Evolutionary conservation across 257 asterid genomes (phyloP).

Genomic region (Solanum appendiculatum): DNA sequence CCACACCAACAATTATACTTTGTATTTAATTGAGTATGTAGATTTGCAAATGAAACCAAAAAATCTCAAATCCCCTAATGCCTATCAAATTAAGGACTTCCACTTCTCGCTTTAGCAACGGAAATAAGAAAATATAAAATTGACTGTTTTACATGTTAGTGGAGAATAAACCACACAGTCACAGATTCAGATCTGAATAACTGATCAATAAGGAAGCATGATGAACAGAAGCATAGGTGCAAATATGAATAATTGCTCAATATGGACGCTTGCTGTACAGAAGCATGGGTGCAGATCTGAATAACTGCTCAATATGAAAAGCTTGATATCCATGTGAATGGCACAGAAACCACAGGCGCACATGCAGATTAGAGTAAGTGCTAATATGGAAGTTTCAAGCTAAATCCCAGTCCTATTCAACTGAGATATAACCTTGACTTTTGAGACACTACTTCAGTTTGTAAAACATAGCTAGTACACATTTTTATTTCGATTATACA

Average conservation of each 20-base stretch:
- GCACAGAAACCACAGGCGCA: neutral
- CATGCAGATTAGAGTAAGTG: neutral
- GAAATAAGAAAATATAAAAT: neutral
- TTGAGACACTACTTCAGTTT: neutral
- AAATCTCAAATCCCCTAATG: neutral
- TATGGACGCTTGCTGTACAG: neutral
- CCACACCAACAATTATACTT: neutral
- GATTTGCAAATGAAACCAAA: neutral
- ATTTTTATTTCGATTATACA: neutral
- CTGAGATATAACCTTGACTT: neutral
- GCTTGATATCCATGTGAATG: neutral
- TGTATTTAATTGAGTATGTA: neutral
- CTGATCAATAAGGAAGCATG: neutral
- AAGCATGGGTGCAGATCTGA: neutral
- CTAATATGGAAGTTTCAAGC: neutral
- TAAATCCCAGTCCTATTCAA: neutral
- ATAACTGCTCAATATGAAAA: neutral
- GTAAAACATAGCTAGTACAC: neutral
- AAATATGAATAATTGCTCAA: neutral
- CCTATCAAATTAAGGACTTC: neutral
- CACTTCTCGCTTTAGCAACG: neutral
- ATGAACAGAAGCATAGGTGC: neutral
- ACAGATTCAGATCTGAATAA: neutral
- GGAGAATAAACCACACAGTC: neutral
- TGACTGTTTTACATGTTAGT: neutral